Evolutionary conservation across 192 early-diverging fungal genomes (phyloP), one percentile per base, ranked within the genome.

Genomic region (Chytriomyces confervae): DNA sequence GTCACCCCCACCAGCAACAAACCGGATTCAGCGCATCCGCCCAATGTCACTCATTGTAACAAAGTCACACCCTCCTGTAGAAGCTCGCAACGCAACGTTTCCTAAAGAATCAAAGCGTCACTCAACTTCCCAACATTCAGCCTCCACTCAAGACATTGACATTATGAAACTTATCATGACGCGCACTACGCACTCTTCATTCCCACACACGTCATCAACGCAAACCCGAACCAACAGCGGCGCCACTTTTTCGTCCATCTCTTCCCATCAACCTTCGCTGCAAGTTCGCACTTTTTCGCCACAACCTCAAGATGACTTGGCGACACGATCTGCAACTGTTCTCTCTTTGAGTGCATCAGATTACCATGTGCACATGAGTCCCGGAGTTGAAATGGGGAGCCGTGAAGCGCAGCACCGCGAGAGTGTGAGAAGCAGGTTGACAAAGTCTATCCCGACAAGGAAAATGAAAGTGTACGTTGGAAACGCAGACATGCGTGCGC

Each of bases 241-340:
- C 20, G 23, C 16, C 16, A 29, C 20, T 11, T 65, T 13, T 24
- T 36, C 29, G 29, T 36, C 29, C 29, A 43, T 13, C 24, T 29
- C 23, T 24, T 43, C 23, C 13, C 63, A 65, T 36, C 29, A 36
- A 36, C 29, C 29, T 36, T 36, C 29, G 3, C 63, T 29, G 23
- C 23, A 65, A 20, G 11, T 13, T 13, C 23, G 36, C 20, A 2
- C 63, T 13, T 20, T 65, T 13, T 20, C 23, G 27, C 63, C 63
- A 13, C 36, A 11, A 27, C 63, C 63, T 13, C 11, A 20, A 11
- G 20, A 13, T 13, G 11, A 13, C 63, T 29, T 65, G 7, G 45
- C 45, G 51, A 8, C 69, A 1, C 69, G 69, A 9, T 50, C 69
- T 57, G 69, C 18, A 11, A 72, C 69, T 13, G 69, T 72, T 8